A percentile compares a stretch with the other conserved stretches of the same genome.
These are phyloP conservation scores for Geopyxis carbonaria DNA, from an alignment of 495 filamentous ascomycete species.

Conservation along the genomic window DNA sequence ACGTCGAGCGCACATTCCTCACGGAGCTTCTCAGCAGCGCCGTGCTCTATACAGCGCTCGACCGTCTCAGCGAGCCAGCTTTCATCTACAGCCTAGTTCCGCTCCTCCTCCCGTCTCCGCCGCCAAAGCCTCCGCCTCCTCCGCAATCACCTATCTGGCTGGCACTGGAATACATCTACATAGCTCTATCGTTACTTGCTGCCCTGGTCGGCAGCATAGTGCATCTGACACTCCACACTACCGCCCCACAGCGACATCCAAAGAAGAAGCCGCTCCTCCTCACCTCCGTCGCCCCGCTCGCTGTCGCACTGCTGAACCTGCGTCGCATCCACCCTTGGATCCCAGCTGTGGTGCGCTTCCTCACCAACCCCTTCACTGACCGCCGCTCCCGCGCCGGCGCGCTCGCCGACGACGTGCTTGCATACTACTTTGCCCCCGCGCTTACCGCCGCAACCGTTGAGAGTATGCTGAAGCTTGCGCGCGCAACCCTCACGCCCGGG, in stretches of 20 bases:
- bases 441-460: conserved; percentile 50
- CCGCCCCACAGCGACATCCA: background rate
- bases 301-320: conserved; percentile 6
- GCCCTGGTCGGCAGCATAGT: too few relatives aligned
- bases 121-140: conserved; percentile 7
- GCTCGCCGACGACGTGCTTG: conserved; percentile 48
- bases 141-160: conserved; percentile 1
- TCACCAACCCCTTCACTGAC: conserved; percentile 8
- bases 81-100: conserved; percentile 42
- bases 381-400: conserved; percentile 8
- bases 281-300: conserved; percentile 14
- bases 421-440: conserved; percentile 49
- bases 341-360: conserved; percentile 9
- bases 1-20: conserved; percentile 62
- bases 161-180: conserved; percentile 3
- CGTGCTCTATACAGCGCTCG: conserved; percentile 61
- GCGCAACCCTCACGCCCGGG: conserved; percentile 62
- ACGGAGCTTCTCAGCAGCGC: conserved; percentile 72
- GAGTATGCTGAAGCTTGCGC: conserved; percentile 50
- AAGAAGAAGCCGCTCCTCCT: conserved; percentile 11
- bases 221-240: too few relatives aligned
- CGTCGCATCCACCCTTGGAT: conserved; percentile 20
- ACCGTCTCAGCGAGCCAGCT: conserved; percentile 65
- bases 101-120: background rate
- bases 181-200: background rate